Evolutionary conservation across 768 basidiomycete genomes (phyloP).

Genomic region (Pluteus cervinus): DNA sequence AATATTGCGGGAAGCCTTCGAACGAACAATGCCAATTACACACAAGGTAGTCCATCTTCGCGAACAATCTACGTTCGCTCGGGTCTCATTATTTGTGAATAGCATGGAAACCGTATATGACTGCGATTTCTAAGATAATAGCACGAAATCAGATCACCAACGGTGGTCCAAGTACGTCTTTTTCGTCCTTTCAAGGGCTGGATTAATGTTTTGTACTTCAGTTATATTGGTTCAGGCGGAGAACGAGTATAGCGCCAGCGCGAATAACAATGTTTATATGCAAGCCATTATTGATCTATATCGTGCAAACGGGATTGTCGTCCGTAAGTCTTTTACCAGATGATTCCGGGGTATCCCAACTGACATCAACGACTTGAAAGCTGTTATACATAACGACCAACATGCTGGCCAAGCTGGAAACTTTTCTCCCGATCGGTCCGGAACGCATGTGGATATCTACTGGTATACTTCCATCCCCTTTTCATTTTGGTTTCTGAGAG

Average conservation of each 20-base stretch:
- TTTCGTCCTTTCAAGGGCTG: not conserved
- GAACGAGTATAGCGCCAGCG: slow-evolving; percentile 45
- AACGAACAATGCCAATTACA: slow-evolving; percentile 44
- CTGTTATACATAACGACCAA: slow-evolving; percentile 44
- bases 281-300: slow-evolving; percentile 41
- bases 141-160: slow-evolving; percentile 52
- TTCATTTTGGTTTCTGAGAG: not conserved
- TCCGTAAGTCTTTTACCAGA: slow-evolving; percentile 31
- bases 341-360: not conserved
- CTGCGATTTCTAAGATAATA: slow-evolving; percentile 40
- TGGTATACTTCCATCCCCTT: slow-evolving; percentile 33
- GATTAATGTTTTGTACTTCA: slow-evolving; percentile 9
- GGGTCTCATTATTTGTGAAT: slow-evolving; percentile 1
- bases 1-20: slow-evolving; percentile 44
- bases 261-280: slow-evolving; percentile 41
- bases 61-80: not conserved
- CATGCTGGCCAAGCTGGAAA: slow-evolving; percentile 41
- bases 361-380: slow-evolving; percentile 16
- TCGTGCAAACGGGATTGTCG: slow-evolving; percentile 37
- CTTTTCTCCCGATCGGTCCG: slow-evolving; percentile 42
- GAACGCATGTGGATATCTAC: slow-evolving; percentile 42
- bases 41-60: slow-evolving; percentile 23
- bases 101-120: slow-evolving; percentile 56
- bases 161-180: slow-evolving; percentile 46
- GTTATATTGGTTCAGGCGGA: slow-evolving; percentile 49